These are phyloP conservation scores for Carex pumila DNA, from an alignment of 176 grass and related monocot genomes.

Conservation along the genomic window DNA sequence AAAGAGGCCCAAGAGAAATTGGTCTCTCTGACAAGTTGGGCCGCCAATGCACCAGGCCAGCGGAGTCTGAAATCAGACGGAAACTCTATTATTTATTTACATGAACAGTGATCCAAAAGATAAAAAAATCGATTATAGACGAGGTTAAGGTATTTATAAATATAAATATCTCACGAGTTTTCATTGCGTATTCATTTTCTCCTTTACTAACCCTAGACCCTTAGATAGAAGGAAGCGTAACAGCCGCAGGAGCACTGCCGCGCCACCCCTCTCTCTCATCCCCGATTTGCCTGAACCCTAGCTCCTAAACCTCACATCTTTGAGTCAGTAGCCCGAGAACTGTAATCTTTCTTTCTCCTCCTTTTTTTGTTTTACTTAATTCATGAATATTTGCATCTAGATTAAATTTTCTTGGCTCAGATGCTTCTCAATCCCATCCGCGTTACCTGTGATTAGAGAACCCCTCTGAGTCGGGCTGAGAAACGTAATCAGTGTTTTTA, in stretches of 20 bases:
- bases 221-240: background rate
- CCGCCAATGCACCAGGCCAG: background rate
- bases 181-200: background rate
- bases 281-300: background rate
- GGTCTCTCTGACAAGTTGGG: background rate
- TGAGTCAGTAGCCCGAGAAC: too few species aligned
- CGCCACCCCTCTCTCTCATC: background rate
- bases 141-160: constrained; percentile 11
- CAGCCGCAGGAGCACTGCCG: background rate
- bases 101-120: background rate
- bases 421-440: background rate
- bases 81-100: background rate
- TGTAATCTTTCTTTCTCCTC: constrained; percentile 6
- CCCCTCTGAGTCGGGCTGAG: background rate
- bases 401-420: background rate
- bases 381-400: background rate
- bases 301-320: background rate
- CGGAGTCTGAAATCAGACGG: background rate
- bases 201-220: constrained; percentile 19
- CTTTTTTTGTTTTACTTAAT: background rate
- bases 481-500: background rate
- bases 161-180: constrained; percentile 16
- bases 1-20: background rate
- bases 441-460: background rate
- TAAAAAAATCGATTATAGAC: background rate